These are phyloP conservation scores for Coemansia sp. DNA, from an alignment of 192 early-diverging fungal species.

Conservation along the genomic window DNA sequence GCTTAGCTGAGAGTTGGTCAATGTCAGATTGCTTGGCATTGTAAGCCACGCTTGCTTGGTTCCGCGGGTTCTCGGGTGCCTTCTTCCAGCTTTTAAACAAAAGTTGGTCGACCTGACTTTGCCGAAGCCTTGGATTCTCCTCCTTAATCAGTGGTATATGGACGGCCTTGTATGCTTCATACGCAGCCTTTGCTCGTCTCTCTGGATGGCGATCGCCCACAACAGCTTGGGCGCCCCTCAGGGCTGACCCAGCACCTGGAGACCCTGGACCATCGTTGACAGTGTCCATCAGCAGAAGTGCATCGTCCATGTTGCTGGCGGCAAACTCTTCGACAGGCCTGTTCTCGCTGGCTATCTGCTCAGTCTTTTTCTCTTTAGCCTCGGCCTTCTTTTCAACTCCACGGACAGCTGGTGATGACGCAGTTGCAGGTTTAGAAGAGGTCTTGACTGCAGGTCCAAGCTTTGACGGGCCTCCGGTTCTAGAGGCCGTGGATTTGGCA, in stretches of 20 bases:
- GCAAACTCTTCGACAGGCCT: constrained; percentile 63
- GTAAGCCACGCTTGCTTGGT: constrained; percentile 70
- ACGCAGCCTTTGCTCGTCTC: constrained; percentile 78
- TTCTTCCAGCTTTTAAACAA: constrained; percentile 78
- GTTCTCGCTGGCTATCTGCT: constrained; percentile 7
- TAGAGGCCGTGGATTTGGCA: constrained; percentile 14
- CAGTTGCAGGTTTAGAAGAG: background rate
- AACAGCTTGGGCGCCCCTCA: constrained; percentile 40
- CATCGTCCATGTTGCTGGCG: constrained; percentile 83
- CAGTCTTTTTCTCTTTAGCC: constrained; percentile 7
- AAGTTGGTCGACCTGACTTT: constrained; percentile 75
- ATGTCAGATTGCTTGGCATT: constrained; percentile 70
- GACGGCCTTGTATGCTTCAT: constrained; percentile 65
- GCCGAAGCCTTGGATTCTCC: constrained; percentile 77
- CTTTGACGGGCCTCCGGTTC: constrained; percentile 13
- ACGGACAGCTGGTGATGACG: constrained; percentile 6
- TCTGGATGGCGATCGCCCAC: constrained; percentile 87
- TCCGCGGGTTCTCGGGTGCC: constrained; percentile 76
- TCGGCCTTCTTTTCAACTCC: constrained; percentile 31
- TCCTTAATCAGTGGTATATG: constrained; percentile 70
- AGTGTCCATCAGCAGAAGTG: constrained; percentile 70
- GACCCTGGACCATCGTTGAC: constrained; percentile 20
- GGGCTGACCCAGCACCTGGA: constrained; percentile 9
- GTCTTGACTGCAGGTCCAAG: constrained; percentile 11
- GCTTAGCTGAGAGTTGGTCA: constrained; percentile 47